Evolutionary conservation across 2,329 filamentous ascomycete species (phyloP), one percentile per base, ranked within the genome.

Genomic region (Trichophyton benhamiae): DNA sequence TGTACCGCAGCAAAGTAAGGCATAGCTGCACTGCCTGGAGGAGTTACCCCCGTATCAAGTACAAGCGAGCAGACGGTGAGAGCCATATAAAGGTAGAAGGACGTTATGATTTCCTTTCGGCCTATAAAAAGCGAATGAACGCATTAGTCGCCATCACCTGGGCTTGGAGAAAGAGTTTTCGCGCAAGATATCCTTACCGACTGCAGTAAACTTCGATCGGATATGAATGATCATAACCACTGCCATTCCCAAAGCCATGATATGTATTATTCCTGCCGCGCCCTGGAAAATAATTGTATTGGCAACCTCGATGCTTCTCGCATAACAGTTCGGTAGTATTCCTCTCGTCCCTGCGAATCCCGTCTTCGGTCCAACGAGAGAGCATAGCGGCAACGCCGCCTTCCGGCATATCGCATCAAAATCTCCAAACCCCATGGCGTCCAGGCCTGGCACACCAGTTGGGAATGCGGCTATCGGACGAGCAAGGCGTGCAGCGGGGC

Each of bases 201-300:
- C 94, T 69, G 94, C 94, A 22, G 94, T 99, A 75, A 99, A 99
- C 77, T 99, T 99, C 69, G 89, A 92, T 68, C 94, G 84, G 65
- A 99, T 89, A 75, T 99, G 94, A 66, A 99, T 81, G 64, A 99
- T 91, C 94, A 99, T 99, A 70, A 96, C 87, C 7, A 92, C 88
- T 3, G 91, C 95, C 92, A 99, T 96, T 68, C 86, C 79, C 63
- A 99, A 79, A 13, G 92, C 89, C 62, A 88, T 78, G 67, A 99
- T 97, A 75, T 99, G 94, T 77, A 94, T 89, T 71, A 92, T 91
- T 64, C 89, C 89, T 22, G 91, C 86, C 30, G 91, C 94, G 71
- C 87, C 89, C 77, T 97, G 86, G 74, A 99, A 99, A 71, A 99
- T 99, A 77, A 97, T 92, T 46, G 94, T 99, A 78, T 99, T 99